Percentiles rank a stretch among this genome's conserved stretches.
Evolutionary conservation across 2,329 filamentous ascomycete species (phyloP).

Genomic region (Pleomassaria siparia): DNA sequence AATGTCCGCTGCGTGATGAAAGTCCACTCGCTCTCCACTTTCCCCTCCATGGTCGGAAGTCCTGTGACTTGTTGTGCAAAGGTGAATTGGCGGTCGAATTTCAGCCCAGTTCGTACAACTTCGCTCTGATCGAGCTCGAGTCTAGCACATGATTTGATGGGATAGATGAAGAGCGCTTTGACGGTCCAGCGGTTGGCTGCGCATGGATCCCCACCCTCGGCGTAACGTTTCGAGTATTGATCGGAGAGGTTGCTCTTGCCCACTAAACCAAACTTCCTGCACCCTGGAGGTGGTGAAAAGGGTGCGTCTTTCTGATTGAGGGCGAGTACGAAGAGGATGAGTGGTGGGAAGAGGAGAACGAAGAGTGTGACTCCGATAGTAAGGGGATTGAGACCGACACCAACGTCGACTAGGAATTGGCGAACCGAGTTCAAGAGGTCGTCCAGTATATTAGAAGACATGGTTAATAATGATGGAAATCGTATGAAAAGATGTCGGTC

Average conservation of each 20-base stretch:
- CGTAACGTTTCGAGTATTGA: conserved; percentile 57
- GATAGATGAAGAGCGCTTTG: conserved; percentile 77
- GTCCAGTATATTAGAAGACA: conserved; percentile 23
- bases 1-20: conserved; percentile 71
- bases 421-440: conserved; percentile 12
- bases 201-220: conserved; percentile 27
- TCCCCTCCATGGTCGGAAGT: conserved; percentile 47
- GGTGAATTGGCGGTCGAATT: conserved; percentile 80
- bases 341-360: conserved; percentile 19
- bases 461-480: conserved; percentile 2
- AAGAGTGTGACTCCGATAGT: conserved; percentile 15
- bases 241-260: conserved; percentile 57
- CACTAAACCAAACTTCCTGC: conserved; percentile 54
- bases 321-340: conserved; percentile 26
- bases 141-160: conserved; percentile 78
- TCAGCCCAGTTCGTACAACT: conserved; percentile 68
- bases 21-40: conserved; percentile 58
- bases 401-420: conserved; percentile 12
- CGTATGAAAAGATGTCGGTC: background rate
- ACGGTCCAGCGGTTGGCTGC: conserved; percentile 45
- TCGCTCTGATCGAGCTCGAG: conserved; percentile 69
- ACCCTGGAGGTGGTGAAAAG: conserved; percentile 46
- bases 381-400: conserved; percentile 14
- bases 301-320: conserved; percentile 23
- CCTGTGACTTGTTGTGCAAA: conserved; percentile 66